Percentiles rank a stretch among this genome's conserved stretches.
Evolutionary conservation across 1,284 basidiomycete genomes (phyloP).

Genomic region (Ceratorhiza oryzae-sativae): DNA sequence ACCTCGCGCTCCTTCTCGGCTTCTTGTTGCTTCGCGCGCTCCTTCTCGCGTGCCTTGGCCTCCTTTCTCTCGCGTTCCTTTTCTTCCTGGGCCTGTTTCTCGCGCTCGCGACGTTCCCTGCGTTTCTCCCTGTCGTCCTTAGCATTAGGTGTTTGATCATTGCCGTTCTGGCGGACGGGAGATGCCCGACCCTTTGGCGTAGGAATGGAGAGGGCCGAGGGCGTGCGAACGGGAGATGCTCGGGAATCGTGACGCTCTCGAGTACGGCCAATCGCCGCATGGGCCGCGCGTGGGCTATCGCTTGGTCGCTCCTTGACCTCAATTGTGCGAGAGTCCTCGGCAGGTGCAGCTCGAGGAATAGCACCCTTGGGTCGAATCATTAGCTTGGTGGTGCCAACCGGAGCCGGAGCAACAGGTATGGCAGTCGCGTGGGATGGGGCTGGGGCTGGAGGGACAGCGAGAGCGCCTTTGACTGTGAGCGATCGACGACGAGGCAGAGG

Average conservation of each 20-base stretch:
- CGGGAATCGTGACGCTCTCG: constrained; percentile 15
- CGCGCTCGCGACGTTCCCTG: constrained; percentile 27
- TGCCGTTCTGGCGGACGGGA: constrained; percentile 10
- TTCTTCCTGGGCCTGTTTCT: constrained; percentile 25
- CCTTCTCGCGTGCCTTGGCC: constrained; percentile 22
- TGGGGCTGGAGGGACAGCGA: neutral
- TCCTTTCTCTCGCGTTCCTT: constrained; percentile 3
- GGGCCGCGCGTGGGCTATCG: constrained; percentile 25
- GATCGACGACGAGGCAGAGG: constrained; percentile 27
- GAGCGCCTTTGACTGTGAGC: constrained; percentile 21
- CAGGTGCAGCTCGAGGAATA: neutral
- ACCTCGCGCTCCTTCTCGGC: constrained; percentile 16
- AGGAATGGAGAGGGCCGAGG: constrained; percentile 19
- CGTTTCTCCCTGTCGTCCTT: constrained; percentile 30
- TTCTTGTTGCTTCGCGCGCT: constrained; percentile 17
- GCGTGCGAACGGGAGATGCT: constrained; percentile 17
- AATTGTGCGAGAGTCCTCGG: constrained; percentile 9
- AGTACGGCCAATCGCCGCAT: constrained; percentile 19
- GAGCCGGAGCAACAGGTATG: neutral
- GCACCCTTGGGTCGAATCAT: constrained; percentile 24
- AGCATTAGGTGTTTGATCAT: constrained; percentile 24
- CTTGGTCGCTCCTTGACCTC: constrained; percentile 33
- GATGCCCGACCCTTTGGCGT: constrained; percentile 28
- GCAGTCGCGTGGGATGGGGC: constrained; percentile 2
- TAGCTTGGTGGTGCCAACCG: constrained; percentile 26